A percentile compares a stretch with the other conserved stretches of the same genome.
Conservation (phyloP, 2,329 filamentous ascomycete species). For the Xylaria sp. region DNA sequence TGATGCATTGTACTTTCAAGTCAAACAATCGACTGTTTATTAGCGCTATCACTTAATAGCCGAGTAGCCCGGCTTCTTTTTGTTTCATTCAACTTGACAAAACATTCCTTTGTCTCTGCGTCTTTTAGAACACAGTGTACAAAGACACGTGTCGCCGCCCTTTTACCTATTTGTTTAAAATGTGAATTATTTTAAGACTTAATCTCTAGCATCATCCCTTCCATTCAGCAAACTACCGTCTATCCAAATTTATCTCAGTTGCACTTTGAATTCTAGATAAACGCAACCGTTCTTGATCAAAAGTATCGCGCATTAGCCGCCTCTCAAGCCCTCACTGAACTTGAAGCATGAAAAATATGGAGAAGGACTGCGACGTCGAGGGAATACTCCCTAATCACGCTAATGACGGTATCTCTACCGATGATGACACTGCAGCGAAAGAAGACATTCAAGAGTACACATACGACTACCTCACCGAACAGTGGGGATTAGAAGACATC, state of each 20-base stretch:
- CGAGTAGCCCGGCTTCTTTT: not conserved
- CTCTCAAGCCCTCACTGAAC: not conserved
- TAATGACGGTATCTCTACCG: not conserved
- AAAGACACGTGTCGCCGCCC: not conserved
- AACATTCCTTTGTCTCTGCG: not conserved
- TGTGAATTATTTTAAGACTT: not conserved
- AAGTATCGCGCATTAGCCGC: not conserved
- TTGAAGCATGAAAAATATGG: not conserved
- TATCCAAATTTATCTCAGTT: no score
- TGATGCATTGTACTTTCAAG: not conserved
- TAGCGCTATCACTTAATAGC: not conserved
- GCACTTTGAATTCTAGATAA: not conserved
- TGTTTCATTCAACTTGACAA: not conserved
- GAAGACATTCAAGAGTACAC: conserved; percentile 11
- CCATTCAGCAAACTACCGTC: not conserved
- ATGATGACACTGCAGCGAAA: no score
- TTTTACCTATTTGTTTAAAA: not conserved
- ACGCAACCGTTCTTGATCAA: not conserved
- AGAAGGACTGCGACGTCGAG: not conserved
- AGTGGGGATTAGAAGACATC: conserved; percentile 12
- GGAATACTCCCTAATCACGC: not conserved
- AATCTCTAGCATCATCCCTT: not conserved
- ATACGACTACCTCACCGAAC: conserved; percentile 7
- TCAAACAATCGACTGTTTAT: not conserved
- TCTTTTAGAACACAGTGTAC: not conserved